Percentiles rank a stretch among this genome's conserved stretches.
Conservation (phyloP, 2,329 filamentous ascomycete species). For the Sclerotinia nivalis region DNA sequence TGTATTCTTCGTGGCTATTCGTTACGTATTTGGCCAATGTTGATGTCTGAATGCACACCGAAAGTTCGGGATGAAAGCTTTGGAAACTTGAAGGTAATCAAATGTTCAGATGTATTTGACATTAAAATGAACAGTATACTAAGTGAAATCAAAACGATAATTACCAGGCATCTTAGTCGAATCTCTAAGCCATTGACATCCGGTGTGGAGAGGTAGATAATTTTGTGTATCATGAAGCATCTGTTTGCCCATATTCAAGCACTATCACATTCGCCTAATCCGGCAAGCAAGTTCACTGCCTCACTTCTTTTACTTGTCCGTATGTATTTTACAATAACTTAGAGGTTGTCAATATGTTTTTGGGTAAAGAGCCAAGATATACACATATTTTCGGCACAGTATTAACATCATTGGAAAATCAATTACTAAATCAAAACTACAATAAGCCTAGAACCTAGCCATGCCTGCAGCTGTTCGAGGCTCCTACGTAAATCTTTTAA, state of each 20-base stretch:
- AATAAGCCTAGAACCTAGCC: not conserved
- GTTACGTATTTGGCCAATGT: not conserved
- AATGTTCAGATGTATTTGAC: not conserved
- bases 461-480: not conserved
- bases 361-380: no score
- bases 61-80: not conserved
- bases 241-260: not conserved
- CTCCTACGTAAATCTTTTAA: not conserved
- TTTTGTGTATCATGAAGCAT: not conserved
- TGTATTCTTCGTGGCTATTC: not conserved
- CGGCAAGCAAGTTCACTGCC: no score
- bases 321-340: no score
- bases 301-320: no score
- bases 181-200: not conserved
- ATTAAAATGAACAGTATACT: not conserved
- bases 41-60: not conserved
- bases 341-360: no score
- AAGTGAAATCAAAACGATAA: not conserved
- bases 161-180: no score
- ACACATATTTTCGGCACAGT: no score
- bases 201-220: not conserved
- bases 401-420: no score
- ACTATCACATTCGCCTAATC: not conserved
- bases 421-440: not conserved
- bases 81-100: not conserved